These are phyloP conservation scores for Aspergillus quadrilineatus DNA, from an alignment of 2,329 filamentous ascomycete genomes.

Conservation along the genomic window DNA sequence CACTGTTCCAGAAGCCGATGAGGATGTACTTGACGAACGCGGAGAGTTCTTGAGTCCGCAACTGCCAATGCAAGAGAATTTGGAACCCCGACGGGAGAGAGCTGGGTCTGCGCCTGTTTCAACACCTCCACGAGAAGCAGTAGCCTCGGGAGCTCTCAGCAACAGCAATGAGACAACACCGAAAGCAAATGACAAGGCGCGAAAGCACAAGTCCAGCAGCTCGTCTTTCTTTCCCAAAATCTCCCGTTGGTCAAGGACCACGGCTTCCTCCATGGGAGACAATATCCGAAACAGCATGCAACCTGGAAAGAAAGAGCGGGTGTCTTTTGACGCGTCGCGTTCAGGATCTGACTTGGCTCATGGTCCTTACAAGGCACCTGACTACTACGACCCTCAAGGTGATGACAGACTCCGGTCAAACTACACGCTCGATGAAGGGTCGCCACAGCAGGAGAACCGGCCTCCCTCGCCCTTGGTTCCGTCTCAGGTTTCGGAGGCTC, in stretches of 20 bases:
- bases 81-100: conserved; percentile 44
- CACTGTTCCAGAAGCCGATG: conserved; percentile 80
- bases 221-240: conserved; percentile 88
- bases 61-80: conserved; percentile 58
- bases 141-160: conserved; percentile 55
- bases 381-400: conserved; percentile 47
- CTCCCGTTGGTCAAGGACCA: conserved; percentile 96
- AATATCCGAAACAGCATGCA: conserved; percentile 67
- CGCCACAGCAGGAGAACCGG: conserved; percentile 43
- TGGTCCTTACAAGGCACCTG: conserved; percentile 54
- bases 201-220: conserved; percentile 84
- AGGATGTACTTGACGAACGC: conserved; percentile 62
- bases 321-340: conserved; percentile 65
- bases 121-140: conserved; percentile 46
- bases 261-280: conserved; percentile 79
- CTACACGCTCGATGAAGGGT: conserved; percentile 39
- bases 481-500: conserved; percentile 56
- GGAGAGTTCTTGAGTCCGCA: conserved; percentile 55
- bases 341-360: conserved; percentile 73
- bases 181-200: conserved; percentile 65
- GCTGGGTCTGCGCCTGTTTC: conserved; percentile 45
- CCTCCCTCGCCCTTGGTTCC: conserved; percentile 64
- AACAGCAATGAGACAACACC: conserved; percentile 81
- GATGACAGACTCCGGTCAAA: conserved; percentile 48
- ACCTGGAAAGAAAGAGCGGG: conserved; percentile 57